Evolutionary conservation across 1,139 yeast genomes (phyloP).

Genomic region (Magnusiomyces paraingens): DNA sequence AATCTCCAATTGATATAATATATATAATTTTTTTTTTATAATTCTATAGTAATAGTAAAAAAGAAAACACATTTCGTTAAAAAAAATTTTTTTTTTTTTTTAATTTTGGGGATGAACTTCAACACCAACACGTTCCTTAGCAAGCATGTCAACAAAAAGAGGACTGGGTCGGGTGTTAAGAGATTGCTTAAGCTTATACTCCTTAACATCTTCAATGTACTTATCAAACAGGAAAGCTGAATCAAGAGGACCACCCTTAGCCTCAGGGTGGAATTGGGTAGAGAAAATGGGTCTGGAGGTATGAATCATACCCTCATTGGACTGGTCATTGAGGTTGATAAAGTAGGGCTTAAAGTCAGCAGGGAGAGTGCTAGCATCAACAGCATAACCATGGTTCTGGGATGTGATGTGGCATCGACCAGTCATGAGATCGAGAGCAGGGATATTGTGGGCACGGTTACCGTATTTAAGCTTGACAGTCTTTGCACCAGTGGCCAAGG

Average conservation of each 20-base stretch:
- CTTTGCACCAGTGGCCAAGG: slow-evolving; percentile 90
- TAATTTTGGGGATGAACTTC: slow-evolving; percentile 30
- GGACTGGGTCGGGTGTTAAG: slow-evolving; percentile 43
- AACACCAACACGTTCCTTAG: slow-evolving; percentile 72
- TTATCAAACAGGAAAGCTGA: slow-evolving; percentile 85
- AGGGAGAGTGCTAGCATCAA: slow-evolving; percentile 71
- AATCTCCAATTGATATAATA: too few species aligned
- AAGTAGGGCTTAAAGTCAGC: slow-evolving; percentile 79
- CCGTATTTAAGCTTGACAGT: slow-evolving; percentile 93
- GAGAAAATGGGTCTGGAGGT: slow-evolving; percentile 81
- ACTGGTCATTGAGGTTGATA: slow-evolving; percentile 86
- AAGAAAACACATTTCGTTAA: too few species aligned
- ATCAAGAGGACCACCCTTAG: slow-evolving; percentile 97
- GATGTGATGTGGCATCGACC: slow-evolving; percentile 97
- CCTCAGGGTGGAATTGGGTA: slow-evolving; percentile 98
- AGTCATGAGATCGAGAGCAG: slow-evolving; percentile 81
- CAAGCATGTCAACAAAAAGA: slow-evolving; percentile 69
- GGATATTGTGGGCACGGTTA: slow-evolving; percentile 97
- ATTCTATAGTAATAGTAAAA: too few species aligned
- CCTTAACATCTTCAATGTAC: slow-evolving; percentile 64
- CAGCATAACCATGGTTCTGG: slow-evolving; percentile 98
- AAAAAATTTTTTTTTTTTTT: neutral
- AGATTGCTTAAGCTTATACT: slow-evolving; percentile 43
- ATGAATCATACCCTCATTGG: slow-evolving; percentile 97
- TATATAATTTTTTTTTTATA: too few species aligned